Conservation (phyloP, 495 filamentous ascomycete genomes). For the Neurospora sp. region DNA sequence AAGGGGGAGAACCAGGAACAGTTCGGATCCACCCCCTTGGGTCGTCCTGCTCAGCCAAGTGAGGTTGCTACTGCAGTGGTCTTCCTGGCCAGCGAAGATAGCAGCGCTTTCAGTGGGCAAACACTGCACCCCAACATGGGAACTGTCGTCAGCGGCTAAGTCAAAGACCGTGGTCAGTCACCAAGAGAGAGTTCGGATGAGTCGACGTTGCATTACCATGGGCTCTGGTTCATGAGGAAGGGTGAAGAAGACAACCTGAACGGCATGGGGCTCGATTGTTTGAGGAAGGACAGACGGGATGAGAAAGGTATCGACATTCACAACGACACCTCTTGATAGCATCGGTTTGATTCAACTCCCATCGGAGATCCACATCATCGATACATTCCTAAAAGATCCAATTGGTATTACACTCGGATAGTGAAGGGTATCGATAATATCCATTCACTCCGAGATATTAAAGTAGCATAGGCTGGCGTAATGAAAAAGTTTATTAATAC, state of each 20-base stretch:
- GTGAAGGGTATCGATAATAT: not conserved
- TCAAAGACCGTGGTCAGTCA: not conserved
- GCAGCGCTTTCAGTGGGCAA: constrained; percentile 54
- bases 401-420: not conserved
- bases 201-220: not conserved
- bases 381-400: not conserved
- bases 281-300: not conserved
- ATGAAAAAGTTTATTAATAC: not conserved
- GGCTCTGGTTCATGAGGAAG: not conserved
- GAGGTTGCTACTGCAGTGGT: constrained; percentile 80
- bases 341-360: not conserved
- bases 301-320: not conserved
- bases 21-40: constrained; percentile 65
- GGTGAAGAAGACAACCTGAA: not conserved
- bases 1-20: constrained; percentile 54
- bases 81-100: constrained; percentile 71
- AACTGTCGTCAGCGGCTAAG: constrained; percentile 49
- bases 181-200: not conserved
- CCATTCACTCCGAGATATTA: not conserved
- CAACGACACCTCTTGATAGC: not conserved
- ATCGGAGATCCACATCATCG: not conserved
- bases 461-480: not conserved
- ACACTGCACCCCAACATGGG: constrained; percentile 63
- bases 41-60: constrained; percentile 64
- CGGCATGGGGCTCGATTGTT: not conserved